Conservation (phyloP, 305 asterid species). For the Plantago lanceolata region DNA sequence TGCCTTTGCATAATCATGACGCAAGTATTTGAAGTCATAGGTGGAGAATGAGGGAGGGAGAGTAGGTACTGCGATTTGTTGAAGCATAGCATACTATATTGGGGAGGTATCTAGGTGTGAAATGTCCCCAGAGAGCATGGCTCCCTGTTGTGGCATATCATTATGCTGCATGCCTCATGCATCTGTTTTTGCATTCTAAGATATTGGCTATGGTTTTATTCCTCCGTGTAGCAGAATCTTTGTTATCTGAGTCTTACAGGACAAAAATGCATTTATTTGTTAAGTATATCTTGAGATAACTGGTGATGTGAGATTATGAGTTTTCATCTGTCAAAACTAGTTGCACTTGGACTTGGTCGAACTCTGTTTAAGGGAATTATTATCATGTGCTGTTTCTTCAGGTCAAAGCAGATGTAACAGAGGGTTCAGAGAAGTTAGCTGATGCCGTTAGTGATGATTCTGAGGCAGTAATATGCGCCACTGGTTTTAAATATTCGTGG, state of each 20-base stretch:
- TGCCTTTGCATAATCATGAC: no score
- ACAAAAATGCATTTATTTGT: neutral
- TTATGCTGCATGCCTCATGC: neutral
- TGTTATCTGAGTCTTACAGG: neutral
- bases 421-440: conserved; percentile 68
- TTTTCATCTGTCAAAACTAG: neutral
- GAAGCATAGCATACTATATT: no score
- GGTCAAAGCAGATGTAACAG: conserved; percentile 94
- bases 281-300: neutral
- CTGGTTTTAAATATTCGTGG: conserved; percentile 83
- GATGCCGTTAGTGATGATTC: conserved; percentile 83
- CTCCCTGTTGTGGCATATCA: neutral
- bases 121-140: no score
- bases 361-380: neutral
- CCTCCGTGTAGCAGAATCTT: neutral
- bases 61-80: no score
- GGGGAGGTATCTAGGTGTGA: no score
- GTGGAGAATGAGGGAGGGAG: no score
- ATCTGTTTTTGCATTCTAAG: neutral
- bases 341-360: neutral
- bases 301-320: neutral
- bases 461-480: conserved; percentile 90
- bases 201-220: neutral
- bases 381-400: conserved; percentile 25
- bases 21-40: no score